Percentiles rank a stretch among this genome's conserved stretches.
phyloP scores from a whole-genome alignment of 306 rosid species.

The Prunus kanzakura region DNA sequence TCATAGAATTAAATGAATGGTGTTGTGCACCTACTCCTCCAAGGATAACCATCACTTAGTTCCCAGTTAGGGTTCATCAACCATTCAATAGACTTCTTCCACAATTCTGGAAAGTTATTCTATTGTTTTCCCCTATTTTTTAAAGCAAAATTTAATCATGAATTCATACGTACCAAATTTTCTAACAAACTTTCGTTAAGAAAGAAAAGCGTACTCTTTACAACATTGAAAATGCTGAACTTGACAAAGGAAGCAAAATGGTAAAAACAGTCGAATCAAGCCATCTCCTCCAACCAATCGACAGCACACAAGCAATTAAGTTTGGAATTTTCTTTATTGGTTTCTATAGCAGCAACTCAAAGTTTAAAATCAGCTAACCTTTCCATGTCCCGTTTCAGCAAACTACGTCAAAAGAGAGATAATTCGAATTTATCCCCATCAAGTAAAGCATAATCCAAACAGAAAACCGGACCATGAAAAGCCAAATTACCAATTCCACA shows the following conservation, averaged over 20 bases:
- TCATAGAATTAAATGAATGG: background rate
- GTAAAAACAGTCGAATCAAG: background rate
- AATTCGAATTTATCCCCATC: background rate
- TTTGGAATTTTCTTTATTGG: background rate
- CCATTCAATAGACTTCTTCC: background rate
- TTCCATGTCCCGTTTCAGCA: background rate
- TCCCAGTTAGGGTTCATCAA: background rate
- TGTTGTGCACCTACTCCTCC: background rate
- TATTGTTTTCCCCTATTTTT: background rate
- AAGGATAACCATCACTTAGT: background rate
- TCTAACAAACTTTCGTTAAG: background rate
- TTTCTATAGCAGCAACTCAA: background rate
- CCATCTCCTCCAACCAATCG: background rate
- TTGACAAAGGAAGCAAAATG: background rate
- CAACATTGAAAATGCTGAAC: background rate
- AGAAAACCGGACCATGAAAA: background rate
- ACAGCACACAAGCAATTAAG: background rate
- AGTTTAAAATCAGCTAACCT: background rate
- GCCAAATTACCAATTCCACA: background rate
- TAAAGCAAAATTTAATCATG: background rate
- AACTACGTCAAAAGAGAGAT: background rate
- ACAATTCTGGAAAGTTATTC: background rate
- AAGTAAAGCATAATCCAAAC: background rate
- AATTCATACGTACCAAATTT: background rate
- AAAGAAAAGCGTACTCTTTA: background rate